Evolutionary conservation across 371 early-diverging fungal species (phyloP), one percentile per base, ranked within the genome.

Genomic region (Dinochytrium kinnereticum): DNA sequence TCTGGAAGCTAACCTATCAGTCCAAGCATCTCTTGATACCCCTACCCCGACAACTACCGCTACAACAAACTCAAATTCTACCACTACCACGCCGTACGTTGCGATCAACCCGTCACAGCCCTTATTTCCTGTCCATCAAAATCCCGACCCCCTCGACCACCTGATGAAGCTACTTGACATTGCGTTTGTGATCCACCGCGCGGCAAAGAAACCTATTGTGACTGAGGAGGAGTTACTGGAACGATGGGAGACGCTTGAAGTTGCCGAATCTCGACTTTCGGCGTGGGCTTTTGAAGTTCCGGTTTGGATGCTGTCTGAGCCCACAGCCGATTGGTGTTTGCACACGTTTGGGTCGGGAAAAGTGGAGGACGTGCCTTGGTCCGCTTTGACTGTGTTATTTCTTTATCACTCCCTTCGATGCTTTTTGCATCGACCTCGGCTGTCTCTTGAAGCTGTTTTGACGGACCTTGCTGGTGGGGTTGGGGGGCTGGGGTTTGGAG

Each of bases 81-180:
- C 55, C 55, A 53, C 13, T 5, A 15, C 13, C 26, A 53, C n/a
- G 5, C 26, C 55, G 24, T 5, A 7, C 5, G n/a, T 5, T 5
- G 24, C 7, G 5, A 5, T 26, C n/a, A 26, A 5, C 26, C 26
- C 26, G 24, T 5, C 55, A 7, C 26, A 13, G 26, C 10, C 5
- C 5, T n/a, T n/a, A n/a, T n/a, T n/a, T n/a, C n/a, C n/a, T n/a
- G n/a, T n/a, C n/a, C n/a, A n/a, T n/a, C 10, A 26, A 13, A 24
- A 53, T 26, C 13, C 13, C 55, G 55, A 53, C 26, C 55, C 55
- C 55, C 26, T 53, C 13, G 55, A 53, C 26, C 55, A 53, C 55
- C 55, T 53, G n/a, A 53, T 53, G 55, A 53, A 53, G 24, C 55
- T 53, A 5, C 55, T 53, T 5, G 55, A 53, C 55, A 53, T 53